Percentiles rank a stretch among this genome's conserved stretches.
Conservation (phyloP, 2,329 filamentous ascomycete genomes). For the Clathrospora elynae region DNA sequence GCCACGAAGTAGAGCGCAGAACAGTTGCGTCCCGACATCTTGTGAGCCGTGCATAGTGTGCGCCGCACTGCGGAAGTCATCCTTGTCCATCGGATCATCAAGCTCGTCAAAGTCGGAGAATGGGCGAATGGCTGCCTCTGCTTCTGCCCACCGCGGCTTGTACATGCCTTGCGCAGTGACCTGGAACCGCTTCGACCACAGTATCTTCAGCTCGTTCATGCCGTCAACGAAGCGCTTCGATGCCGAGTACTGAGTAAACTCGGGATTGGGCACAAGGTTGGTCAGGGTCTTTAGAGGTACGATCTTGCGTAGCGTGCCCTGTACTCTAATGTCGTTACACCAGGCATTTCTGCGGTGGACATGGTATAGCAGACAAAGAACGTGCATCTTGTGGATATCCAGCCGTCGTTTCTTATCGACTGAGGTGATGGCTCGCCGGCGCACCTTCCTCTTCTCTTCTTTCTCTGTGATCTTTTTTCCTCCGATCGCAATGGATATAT, state of each 20-base stretch:
- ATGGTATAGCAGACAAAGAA: constrained; percentile 82
- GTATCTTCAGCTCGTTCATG: constrained; percentile 68
- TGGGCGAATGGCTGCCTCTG: constrained; percentile 62
- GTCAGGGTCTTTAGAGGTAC: constrained; percentile 68
- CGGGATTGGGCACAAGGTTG: constrained; percentile 70
- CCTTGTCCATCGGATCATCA: constrained; percentile 70
- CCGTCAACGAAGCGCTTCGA: constrained; percentile 80
- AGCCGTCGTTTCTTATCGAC: constrained; percentile 67
- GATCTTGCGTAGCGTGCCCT: constrained; percentile 60
- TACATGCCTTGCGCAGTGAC: constrained; percentile 62
- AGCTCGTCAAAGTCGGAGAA: constrained; percentile 60
- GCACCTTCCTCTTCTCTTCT: constrained; percentile 43
- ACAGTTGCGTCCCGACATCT: constrained; percentile 87
- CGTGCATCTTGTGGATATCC: constrained; percentile 82
- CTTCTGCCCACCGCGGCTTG: constrained; percentile 70
- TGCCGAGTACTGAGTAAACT: constrained; percentile 73
- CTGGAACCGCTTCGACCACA: constrained; percentile 72
- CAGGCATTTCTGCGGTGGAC: constrained; percentile 78
- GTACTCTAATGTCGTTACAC: constrained; percentile 78
- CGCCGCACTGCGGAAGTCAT: constrained; percentile 76
- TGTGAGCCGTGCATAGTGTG: constrained; percentile 75
- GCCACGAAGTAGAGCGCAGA: constrained; percentile 83
- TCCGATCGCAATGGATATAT: constrained; percentile 51
- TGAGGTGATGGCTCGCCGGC: constrained; percentile 60
- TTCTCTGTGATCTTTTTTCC: constrained; percentile 36